Base-by-base conservation (phyloP, 768 basidiomycete genomes). In the Tricholoma terreum region DNA sequence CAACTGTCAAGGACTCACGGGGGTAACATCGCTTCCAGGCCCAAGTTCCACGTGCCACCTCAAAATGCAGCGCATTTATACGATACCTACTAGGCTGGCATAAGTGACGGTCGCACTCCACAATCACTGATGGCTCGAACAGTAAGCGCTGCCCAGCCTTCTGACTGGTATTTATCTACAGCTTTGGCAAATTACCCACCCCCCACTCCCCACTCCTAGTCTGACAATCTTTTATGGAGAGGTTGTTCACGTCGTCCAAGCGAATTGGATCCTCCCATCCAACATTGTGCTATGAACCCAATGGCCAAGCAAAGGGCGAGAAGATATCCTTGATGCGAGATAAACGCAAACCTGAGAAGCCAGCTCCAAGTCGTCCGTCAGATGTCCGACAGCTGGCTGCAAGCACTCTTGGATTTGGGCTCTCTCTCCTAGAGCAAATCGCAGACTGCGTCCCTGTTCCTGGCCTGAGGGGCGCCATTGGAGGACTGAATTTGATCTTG, bases 371-470 rank as follows among this genome's bases (percentile, higher is more conserved):
- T 24, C 43, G 11, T 45, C 51, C 51, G 3, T 52, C 54, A 12
- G 54, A 56, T 36, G 38, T 57, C 30, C 52, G 50, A 35, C 53
- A 59, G 48, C 33, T 59, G 5, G 58, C 53, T 24, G 30, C 35
- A 15, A 59, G 58, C 35, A 59, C 61, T 15, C 46, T 62, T 46
- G 34, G 55, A 12, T 62, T 62, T 58, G 58, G 53, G 14, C 38
- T 62, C 31, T 54, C 61, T 12, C 58, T 62, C 34, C 31, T 59
- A 4, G 61, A 59, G 36, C 59, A 62, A 34, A 55, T 62, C 49
- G 34, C 58, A 17, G 58, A 62, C 36, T 62, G 61, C 45, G 58
- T 54, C 48, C 61, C 61, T 5, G 58, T 62, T 15, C 56, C 61
- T 22, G 59, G 59, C 10, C 30, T 60, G 21, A 60, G 46, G 38